Base-by-base conservation (phyloP, 805 yeast genomes). In the Candida parachauliodes region DNA sequence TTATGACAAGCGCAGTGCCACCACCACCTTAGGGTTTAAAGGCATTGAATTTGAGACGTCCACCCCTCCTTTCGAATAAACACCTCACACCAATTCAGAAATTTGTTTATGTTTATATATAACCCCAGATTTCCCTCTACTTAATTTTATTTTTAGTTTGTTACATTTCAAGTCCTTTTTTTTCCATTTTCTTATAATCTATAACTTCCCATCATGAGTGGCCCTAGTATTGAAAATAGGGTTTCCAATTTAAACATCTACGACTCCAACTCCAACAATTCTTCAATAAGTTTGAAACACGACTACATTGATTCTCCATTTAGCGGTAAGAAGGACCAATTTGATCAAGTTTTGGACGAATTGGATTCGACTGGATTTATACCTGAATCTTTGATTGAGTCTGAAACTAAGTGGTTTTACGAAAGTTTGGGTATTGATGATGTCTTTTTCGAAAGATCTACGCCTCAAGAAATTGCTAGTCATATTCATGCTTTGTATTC, bases 341-440 rank as follows among this genome's bases (percentile, higher is more conserved):
- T 81, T 59, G 88, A 80, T 47, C 72, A 72, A 44, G 97, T 91
- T 30, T 76, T 88, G 61, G 95, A 88, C 55, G 71, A 79, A 28
- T 66, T 91, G 40, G 95, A 88, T 56, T 71, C 75, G 37, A 78
- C 82, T 23, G 98, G 96, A 0, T 86, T 91, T 55, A 85, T 91
- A 43, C 98, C 98, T 8, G 95, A 85, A 50, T 64, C 76, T 40
- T 70, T 88, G 50, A 85, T 91, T 47, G 96, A 88, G 61, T 70
- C 75, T 39, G 98, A 91, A 63, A 81, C 91, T 6, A 76, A 72
- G 32, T 88, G 96, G 94, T 89, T 91, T 59, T 93, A 93, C 67
- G 78, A 83, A 41, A 64, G 76, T 28, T 72, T 91, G 47, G 96
- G 96, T 19, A 88, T 91, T 42, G 96, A 89, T 55, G 96, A 88